Evolutionary conservation across 192 early-diverging fungal genomes (phyloP).

Genomic region (Coemansia sp.): DNA sequence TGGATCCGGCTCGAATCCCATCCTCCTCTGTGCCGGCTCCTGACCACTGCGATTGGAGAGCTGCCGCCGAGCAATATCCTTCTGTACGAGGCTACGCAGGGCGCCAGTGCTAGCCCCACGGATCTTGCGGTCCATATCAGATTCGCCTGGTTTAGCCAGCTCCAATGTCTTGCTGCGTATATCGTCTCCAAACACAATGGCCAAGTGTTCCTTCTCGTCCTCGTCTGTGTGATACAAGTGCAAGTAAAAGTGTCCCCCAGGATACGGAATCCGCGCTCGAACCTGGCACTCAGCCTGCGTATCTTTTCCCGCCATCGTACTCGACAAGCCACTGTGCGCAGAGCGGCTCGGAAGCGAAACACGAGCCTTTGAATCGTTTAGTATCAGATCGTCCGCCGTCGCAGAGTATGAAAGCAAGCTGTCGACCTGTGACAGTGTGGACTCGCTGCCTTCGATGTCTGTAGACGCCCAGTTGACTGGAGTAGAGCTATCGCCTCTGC

Average conservation of each 20-base stretch:
- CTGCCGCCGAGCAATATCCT: slow-evolving; percentile 32
- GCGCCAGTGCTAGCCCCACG: slow-evolving; percentile 74
- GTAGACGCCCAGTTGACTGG: slow-evolving; percentile 32
- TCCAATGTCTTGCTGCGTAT: slow-evolving; percentile 71
- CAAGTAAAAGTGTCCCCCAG: slow-evolving; percentile 74
- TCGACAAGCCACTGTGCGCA: neutral
- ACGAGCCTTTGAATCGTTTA: neutral
- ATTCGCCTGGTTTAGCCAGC: slow-evolving; percentile 62
- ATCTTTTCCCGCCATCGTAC: neutral
- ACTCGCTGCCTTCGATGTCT: slow-evolving; percentile 3
- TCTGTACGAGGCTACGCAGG: slow-evolving; percentile 40
- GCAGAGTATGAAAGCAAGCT: slow-evolving; percentile 6
- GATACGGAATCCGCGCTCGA: slow-evolving; percentile 76
- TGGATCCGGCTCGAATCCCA: slow-evolving; percentile 33
- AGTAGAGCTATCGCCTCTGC: slow-evolving; percentile 13
- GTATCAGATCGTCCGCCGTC: slow-evolving; percentile 37
- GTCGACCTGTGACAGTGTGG: neutral
- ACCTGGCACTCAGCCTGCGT: slow-evolving; percentile 53
- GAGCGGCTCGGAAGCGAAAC: neutral
- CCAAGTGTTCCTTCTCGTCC: slow-evolving; percentile 91
- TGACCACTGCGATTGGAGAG: neutral
- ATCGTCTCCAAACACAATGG: slow-evolving; percentile 88
- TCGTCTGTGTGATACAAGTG: slow-evolving; percentile 81
- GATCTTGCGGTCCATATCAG: slow-evolving; percentile 71
- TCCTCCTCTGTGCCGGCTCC: neutral